Conservation (phyloP, 345 rosid species). For the Diplotaxis tenuifolia region DNA sequence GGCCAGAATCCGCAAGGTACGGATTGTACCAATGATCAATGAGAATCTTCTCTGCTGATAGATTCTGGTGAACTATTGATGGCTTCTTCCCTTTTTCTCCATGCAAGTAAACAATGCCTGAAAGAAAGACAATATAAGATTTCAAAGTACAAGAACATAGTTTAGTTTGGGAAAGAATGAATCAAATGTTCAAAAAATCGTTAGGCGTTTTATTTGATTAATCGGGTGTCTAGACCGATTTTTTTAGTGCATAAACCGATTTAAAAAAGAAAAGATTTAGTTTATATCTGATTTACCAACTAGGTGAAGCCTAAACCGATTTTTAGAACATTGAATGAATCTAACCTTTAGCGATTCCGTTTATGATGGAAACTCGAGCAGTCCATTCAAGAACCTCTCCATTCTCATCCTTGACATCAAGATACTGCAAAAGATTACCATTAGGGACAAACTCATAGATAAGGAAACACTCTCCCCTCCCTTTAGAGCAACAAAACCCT, state of each 20-base stretch:
- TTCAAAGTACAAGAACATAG: not conserved
- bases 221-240: no score
- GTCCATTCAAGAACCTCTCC: constrained; percentile 83
- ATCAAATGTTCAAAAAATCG: no score
- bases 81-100: constrained; percentile 61
- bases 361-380: constrained; percentile 67
- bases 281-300: no score
- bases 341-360: constrained; percentile 86
- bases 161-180: not conserved
- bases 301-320: no score
- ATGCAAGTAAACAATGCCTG: constrained; percentile 80
- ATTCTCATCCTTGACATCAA: constrained; percentile 55
- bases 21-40: constrained; percentile 70
- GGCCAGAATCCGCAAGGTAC: constrained; percentile 71
- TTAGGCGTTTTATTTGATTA: no score
- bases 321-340: no score
- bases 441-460: constrained; percentile 78
- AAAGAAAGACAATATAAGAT: constrained; percentile 6
- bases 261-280: no score
- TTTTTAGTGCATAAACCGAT: no score
- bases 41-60: constrained; percentile 81
- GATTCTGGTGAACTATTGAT: constrained; percentile 70
- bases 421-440: constrained; percentile 79
- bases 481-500: constrained; percentile 94
- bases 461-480: constrained; percentile 91